Base-by-base conservation (phyloP, 2,329 filamentous ascomycete genomes). In the Neocucurbitaria cava region DNA sequence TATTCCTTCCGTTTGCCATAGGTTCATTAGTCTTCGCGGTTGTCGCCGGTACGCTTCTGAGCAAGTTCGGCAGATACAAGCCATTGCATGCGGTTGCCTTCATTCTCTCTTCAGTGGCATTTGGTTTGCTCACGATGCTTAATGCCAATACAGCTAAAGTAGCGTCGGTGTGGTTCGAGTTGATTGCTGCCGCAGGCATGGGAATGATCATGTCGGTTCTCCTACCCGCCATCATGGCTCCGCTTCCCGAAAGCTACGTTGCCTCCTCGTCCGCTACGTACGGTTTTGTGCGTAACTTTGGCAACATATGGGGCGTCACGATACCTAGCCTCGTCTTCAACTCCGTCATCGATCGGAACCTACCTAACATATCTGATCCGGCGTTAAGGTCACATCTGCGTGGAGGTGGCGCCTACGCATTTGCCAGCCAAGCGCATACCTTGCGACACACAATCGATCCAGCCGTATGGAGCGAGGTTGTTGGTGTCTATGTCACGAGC, bases 141-240 rank as follows among this genome's bases (percentile, higher is more conserved):
- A 11, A 35, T 5, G 13, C 5, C 31, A 15, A 5, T 17, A 35
- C 13, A 13, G n/a, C 13, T 13, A 13, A 15, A 17, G 31, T 17
- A 6, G 31, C n/a, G 5, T 17, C 7, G 5, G 50, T 52, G 10
- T 26, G 43, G 8, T 49, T 52, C 36, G 57, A 65, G 30, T n/a
- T 48, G 7, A 15, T 62, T 7, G 28, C 38, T 10, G 43, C 17
- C 2, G 17, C 64, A 1, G 68, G 71, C 15, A 69, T 54, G 35
- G 70, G 68, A 1, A 67, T 79, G 3, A 52, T 83, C 7, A 61
- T 72, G 0, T 78, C 79, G 2, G 63, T 83, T 1, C 47, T 82
- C 3, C 52, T 81, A 2, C 80, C 80, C 2, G 44, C 75, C 1
- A 42, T 69, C 3, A 77, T 60, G 20, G 55, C 56, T 2, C 15